Evolutionary conservation across 345 rosid species (phyloP), one percentile per base, ranked within the genome.

Genomic region (Diplotaxis tenuifolia): DNA sequence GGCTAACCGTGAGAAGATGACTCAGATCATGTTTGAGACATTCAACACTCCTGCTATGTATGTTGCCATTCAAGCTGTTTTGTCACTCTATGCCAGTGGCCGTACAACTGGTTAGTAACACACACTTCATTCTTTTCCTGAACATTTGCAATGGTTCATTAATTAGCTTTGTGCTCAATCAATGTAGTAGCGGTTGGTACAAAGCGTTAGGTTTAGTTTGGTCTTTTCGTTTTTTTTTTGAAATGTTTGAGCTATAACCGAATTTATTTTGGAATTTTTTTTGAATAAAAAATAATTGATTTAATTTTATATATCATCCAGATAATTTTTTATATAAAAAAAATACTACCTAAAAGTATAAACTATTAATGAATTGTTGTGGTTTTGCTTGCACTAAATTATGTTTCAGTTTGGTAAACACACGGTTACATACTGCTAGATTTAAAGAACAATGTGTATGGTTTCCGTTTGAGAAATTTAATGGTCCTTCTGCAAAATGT

Each of bases 1-100:
- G 68, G 93, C 93, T 31, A 88, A 88, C 52, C 90, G 93, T 74
- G 93, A 88, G 80, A 88, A 88, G 87, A 88, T 86, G 93, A 86
- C 87, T 64, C 90, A 87, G 75, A 87, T 86, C 76, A 86, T 87
- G 91, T 87, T 87, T 68, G 92, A 87, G 49, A 87, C 92, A 21
- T 87, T 87, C 65, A 87, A 87, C 63, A 74, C 92, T 65, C 92
- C 92, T 36, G 89, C 92, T 31, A 87, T 86, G 92, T 87, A 87
- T 83, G 89, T 87, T 29, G 89, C 92, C 8, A 87, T 87, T 72
- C 92, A 88, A 80, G 93, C 90, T 60, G 90, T 88, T 50, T 83
- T 88, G 34, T 88, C 93, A 52, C 89, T 85, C 64, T 87, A 85
- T 70, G 88, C 89, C 42, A 87, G 92, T 81, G 88, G 92, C 66